A percentile compares a stretch with the other conserved stretches of the same genome.
These are phyloP conservation scores for Metschnikowia proteae DNA, from an alignment of 805 yeast species.

Conservation along the genomic window DNA sequence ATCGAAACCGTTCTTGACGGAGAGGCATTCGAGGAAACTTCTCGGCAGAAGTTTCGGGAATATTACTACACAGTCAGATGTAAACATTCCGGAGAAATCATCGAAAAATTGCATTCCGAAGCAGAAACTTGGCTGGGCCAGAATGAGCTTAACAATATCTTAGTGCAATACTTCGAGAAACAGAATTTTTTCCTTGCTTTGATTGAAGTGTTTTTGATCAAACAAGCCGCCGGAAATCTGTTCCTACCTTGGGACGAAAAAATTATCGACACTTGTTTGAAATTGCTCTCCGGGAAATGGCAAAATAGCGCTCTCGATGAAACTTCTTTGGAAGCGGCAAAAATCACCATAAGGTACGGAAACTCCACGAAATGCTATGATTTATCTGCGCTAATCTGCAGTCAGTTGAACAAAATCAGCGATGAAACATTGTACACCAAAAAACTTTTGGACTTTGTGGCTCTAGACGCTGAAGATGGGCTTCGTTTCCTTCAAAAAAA, in stretches of 20 bases:
- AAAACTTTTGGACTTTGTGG: slow-evolving; percentile 29
- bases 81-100: background rate
- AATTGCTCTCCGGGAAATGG: slow-evolving; percentile 7
- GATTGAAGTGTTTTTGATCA: slow-evolving; percentile 9
- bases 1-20: slow-evolving; percentile 4
- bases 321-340: background rate
- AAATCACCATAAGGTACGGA: background rate
- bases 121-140: slow-evolving; percentile 12
- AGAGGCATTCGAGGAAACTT: background rate
- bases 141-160: slow-evolving; percentile 13
- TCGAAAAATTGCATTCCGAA: slow-evolving; percentile 9
- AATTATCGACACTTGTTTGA: slow-evolving; percentile 10
- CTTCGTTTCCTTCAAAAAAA: slow-evolving; percentile 28
- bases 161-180: slow-evolving; percentile 7
- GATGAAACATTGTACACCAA: slow-evolving; percentile 28
- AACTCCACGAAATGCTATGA: slow-evolving; percentile 2
- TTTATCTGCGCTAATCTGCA: slow-evolving; percentile 9
- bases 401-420: slow-evolving; percentile 16
- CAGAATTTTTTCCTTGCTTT: background rate
- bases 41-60: slow-evolving; percentile 5
- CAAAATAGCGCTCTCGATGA: background rate
- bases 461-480: slow-evolving; percentile 26
- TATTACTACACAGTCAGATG: slow-evolving; percentile 7
- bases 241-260: slow-evolving; percentile 7
- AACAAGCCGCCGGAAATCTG: slow-evolving; percentile 9